These are phyloP conservation scores for Fusarium sacchari DNA, from an alignment of 2,329 filamentous ascomycete species.

Conservation along the genomic window DNA sequence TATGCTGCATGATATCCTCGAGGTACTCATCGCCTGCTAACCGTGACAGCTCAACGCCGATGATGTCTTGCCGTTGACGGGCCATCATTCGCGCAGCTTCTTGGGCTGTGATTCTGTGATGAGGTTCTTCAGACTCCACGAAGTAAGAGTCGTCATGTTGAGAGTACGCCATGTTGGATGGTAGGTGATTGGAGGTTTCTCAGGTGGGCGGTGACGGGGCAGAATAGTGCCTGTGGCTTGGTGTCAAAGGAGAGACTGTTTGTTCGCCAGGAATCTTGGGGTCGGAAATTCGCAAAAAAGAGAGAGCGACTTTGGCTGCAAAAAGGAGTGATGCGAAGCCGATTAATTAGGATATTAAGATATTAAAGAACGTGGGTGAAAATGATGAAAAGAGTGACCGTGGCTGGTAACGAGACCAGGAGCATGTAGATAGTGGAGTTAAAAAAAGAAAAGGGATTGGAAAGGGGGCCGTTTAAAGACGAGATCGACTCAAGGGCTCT, in stretches of 20 bases:
- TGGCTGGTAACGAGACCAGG: constrained; percentile 60
- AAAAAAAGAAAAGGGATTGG: constrained; percentile 55
- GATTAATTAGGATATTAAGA: constrained; percentile 62
- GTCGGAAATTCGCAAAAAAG: constrained; percentile 55
- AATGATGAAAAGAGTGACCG: constrained; percentile 66
- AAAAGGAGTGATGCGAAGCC: constrained; percentile 50
- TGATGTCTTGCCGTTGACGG: constrained; percentile 84
- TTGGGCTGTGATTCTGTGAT: constrained; percentile 72
- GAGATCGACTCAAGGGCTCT: constrained; percentile 58
- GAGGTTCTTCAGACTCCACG: constrained; percentile 64
- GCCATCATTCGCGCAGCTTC: constrained; percentile 83
- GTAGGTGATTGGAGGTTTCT: constrained; percentile 7
- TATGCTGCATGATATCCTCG: constrained; percentile 92
- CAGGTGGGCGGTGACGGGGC: constrained; percentile 25
- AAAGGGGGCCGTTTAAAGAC: constrained; percentile 59
- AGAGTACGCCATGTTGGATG: constrained; percentile 59
- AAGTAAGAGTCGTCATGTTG: constrained; percentile 61
- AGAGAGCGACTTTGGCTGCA: constrained; percentile 45
- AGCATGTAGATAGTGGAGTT: constrained; percentile 52
- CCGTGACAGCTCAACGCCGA: constrained; percentile 88
- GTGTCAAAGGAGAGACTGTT: constrained; percentile 57
- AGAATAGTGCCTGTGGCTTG: constrained; percentile 38
- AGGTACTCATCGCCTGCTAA: constrained; percentile 90
- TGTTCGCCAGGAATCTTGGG: constrained; percentile 65
- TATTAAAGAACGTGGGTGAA: constrained; percentile 69